A percentile compares a stretch with the other conserved stretches of the same genome.
Conservation (phyloP, 129 eudicot species). For the Scalesia atractyloides region DNA sequence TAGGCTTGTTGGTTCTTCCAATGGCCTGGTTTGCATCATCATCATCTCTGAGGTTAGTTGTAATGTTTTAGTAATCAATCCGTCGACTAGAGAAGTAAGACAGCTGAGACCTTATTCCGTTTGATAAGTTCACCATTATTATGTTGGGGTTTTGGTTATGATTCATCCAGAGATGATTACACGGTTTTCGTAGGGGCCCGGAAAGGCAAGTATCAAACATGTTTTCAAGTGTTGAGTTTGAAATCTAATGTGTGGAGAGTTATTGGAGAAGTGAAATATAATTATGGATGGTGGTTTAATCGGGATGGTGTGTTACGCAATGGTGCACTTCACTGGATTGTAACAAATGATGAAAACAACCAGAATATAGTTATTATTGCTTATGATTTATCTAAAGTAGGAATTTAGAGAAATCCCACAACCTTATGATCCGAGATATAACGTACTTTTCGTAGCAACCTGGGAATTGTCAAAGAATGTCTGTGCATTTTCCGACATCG, state of each 20-base stretch:
- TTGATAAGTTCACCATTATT: neutral
- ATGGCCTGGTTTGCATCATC: neutral
- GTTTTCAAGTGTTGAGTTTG: slow-evolving; percentile 2
- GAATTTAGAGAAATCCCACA: slow-evolving; percentile 1
- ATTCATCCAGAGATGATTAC: neutral
- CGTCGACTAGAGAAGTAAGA: neutral
- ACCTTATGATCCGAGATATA: neutral
- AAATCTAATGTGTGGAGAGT: slow-evolving; percentile 4
- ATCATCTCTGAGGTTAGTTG: neutral
- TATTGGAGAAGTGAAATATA: neutral
- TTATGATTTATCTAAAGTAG: slow-evolving; percentile 1
- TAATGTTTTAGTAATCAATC: neutral
- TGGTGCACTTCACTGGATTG: neutral
- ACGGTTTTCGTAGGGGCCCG: neutral
- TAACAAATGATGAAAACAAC: neutral
- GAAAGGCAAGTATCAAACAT: neutral
- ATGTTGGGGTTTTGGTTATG: slow-evolving; percentile 18
- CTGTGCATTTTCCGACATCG: no score
- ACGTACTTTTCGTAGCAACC: no score
- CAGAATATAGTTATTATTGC: neutral
- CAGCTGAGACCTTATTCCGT: neutral
- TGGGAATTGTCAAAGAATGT: no score
- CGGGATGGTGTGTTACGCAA: neutral
- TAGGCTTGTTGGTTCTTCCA: slow-evolving; percentile 4
- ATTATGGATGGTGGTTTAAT: neutral